Base-by-base conservation (phyloP, 345 rosid genomes). In the Moricandia moricandioides region DNA sequence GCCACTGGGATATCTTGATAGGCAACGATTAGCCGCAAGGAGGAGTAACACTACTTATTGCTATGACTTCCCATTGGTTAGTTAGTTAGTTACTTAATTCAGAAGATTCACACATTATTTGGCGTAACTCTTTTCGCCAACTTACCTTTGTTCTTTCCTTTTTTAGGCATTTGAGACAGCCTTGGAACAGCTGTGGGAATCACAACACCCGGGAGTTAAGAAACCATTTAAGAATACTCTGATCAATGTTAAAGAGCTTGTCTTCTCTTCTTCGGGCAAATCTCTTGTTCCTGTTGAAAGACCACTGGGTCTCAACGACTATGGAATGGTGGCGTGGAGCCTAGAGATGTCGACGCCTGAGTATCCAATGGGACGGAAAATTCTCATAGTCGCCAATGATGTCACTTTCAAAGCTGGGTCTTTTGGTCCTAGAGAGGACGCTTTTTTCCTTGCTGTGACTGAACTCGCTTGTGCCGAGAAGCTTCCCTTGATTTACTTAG, bases 311-410 rank as follows among this genome's bases (percentile, higher is more conserved):
- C 86, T 86, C 56, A 95, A 95, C 45, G 96, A 92, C 62, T 81
- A 88, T 77, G 99, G 99, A 70, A 96, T 96, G 99, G 94, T 92
- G 70, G 98, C 98, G 8, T 96, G 99, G 99, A 66, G 79, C 85
- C 82, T 96, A 88, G 99, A 92, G 79, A 83, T 96, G 90, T 80
- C 72, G 58, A 92, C 96, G 65, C 97, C 98, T 0, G 99, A 96
- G 84, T 96, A 88, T 76, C 96, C 99, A 56, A 84, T 86, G 78
- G 99, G 99, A 81, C 88, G 99, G 75, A 90, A 74, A 64, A 79
- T 92, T 74, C 77, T 92, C 65, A 60, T 96, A 65, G 88, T 96
- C 16, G 82, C 95, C 29, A 96, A 96, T 81, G 99, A 96, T 74
- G 97, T 92, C 74, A 96, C 99, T 74, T 92, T 89, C 79, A 92